Base-by-base conservation (phyloP, 2,329 filamentous ascomycete species). In the Chaetomiaceae sp. region DNA sequence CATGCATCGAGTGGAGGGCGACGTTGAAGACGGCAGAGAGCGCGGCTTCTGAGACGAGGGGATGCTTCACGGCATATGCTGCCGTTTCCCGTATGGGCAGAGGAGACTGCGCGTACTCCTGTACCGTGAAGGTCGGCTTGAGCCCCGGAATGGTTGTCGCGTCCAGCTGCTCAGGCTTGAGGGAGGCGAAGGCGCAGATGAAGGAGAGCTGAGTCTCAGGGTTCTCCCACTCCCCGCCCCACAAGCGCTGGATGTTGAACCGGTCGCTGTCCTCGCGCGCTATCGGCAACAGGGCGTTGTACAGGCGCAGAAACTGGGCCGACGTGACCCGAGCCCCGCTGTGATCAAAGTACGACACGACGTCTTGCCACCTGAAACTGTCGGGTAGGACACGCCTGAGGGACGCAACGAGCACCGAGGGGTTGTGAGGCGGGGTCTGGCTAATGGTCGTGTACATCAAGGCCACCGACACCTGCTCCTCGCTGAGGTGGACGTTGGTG, bases 181-280 rank as follows among this genome's bases (percentile, higher is more conserved):
- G 80, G 4, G 88, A 88, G 20, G 92, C 79, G 67, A 92, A 96
- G 17, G 91, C 91, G 59, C 87, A 87, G 50, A 97, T 82, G 67
- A 97, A 96, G n/a, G 91, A 95, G 33, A 99, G 75, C 60, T 97
- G 92, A 0, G 94, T 89, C 58, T 95, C 85, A 14, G 87, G 82
- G 61, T 95, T 83, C 58, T 86, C 83, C 92, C 95, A 99, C 57
- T 82, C 76, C 64, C 91, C 91, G 54, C 91, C 91, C 91, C 94
- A 97, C 20, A 99, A 75, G 36, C 79, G 80, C 68, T 96, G 91
- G 40, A 99, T 87, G 66, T 96, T 89, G 62, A 97, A 84, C 23
- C 75, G 75, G 15, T 79, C 73, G 44, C 81, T 75, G 9, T 75
- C 71, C n/a, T 79, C 75, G 49, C 74, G 73, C 2, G 91, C 88